phyloP scores from a whole-genome alignment of 257 asterid genomes.

The Fraxinus americana region DNA sequence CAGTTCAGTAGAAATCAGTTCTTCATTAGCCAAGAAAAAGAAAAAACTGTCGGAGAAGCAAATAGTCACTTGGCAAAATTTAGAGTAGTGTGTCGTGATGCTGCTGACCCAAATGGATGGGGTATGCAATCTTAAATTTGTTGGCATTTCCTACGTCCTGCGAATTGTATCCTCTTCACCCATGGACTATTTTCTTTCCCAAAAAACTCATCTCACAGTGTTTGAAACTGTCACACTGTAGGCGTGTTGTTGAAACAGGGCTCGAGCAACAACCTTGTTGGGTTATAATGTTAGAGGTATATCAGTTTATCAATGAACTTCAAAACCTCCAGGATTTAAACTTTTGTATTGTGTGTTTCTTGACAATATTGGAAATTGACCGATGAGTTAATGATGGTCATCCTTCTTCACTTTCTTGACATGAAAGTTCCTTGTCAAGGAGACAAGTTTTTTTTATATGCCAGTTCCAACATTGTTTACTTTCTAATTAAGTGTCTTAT shows the following conservation, averaged over 20 bases:
- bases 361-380: conserved; percentile 11
- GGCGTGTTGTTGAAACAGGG: conserved; percentile 59
- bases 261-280: conserved; percentile 83
- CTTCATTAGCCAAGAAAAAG: conserved; percentile 81
- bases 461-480: neutral
- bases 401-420: conserved; percentile 15
- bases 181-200: neutral
- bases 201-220: conserved; percentile 15
- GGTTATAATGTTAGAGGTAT: conserved; percentile 98
- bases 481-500: neutral
- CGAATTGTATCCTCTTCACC: conserved; percentile 19
- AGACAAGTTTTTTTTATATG: neutral
- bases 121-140: conserved; percentile 45
- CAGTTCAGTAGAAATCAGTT: conserved; percentile 97
- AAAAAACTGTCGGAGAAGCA: conserved; percentile 82
- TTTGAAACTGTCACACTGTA: conserved; percentile 16
- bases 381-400: neutral
- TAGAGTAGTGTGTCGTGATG: conserved; percentile 90
- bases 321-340: neutral
- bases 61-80: conserved; percentile 68
- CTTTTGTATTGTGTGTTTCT: conserved; percentile 2
- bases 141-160: conserved; percentile 18
- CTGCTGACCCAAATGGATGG: conserved; percentile 90
- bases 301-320: conserved; percentile 2
- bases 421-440: neutral